Evolutionary conservation across 345 rosid species (phyloP), one percentile per base, ranked within the genome.

Genomic region (Hibiscus syriacus): DNA sequence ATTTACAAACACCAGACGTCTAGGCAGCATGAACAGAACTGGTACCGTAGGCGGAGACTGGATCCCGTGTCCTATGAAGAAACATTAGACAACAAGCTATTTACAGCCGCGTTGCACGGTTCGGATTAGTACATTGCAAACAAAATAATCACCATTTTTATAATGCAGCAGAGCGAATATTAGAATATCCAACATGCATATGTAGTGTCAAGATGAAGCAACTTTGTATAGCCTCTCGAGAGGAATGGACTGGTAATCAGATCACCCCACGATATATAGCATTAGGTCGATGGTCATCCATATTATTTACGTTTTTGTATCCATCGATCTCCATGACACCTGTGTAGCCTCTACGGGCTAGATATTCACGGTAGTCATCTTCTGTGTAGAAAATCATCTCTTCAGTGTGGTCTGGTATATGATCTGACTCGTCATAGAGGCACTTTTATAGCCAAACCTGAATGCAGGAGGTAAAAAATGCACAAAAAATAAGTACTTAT

Each of bases 251-350:
- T 22, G 46, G 6, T 43, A 62, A 67, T 89, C 83, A 90, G 70
- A 75, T 85, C 57, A 83, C 84, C 25, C 99, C 98, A 1, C 98
- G 86, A 66, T 94, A 94, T 32, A 89, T 65, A 0, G 80, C 89
- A 74, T 91, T 90, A 1, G 90, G 84, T 64, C 87, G 89, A 77
- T 91, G 89, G 74, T 94, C 98, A 72, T 94, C 98, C 93, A 94
- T 87, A 68, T 80, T 87, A 53, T 91, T 90, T 19, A 89, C 64
- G 74, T 81, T 87, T 79, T 93, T 83, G 71, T 86, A 91, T 13
- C 93, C 96, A 73, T 89, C 90, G 55, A 82, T 79, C 76, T 87
- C 98, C 73, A 96, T 89, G 36, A 91, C 77, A 71, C 84, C 82
- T 43, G 81, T 82, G 90, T 92, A 94, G 20, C 96, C 96, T 13